Conservation (phyloP, 1,284 basidiomycete species). For the Puccinia coronata region DNA sequence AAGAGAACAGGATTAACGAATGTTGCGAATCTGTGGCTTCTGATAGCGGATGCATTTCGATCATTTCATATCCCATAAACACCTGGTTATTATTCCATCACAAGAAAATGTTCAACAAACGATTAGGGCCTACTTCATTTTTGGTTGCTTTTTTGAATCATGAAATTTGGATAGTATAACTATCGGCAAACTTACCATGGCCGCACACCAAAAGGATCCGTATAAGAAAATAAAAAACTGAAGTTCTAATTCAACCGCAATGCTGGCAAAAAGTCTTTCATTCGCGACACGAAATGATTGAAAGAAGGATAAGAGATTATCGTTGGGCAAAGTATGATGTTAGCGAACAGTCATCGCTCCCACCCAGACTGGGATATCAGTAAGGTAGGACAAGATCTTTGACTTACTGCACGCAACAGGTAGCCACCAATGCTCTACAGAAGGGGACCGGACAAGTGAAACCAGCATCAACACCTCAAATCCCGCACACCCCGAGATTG, state of each 20-base stretch:
- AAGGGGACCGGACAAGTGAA: not conserved
- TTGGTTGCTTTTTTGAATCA: too few relatives aligned
- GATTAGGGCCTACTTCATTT: not conserved
- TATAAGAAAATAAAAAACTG: slow-evolving; percentile 24
- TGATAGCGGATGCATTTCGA: slow-evolving; percentile 20
- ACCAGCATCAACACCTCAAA: too few relatives aligned
- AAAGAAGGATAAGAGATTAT: too few relatives aligned
- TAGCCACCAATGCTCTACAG: slow-evolving; percentile 27
- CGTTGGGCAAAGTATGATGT: too few relatives aligned
- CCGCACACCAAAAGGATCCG: slow-evolving; percentile 21
- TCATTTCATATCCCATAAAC: slow-evolving; percentile 37
- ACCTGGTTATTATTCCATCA: not conserved
- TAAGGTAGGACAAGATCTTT: not conserved
- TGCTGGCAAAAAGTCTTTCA: slow-evolving; percentile 38
- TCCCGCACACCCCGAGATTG: not conserved
- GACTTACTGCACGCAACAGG: slow-evolving; percentile 32
- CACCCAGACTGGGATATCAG: not conserved
- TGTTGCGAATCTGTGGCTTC: slow-evolving; percentile 20
- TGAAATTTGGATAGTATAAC: too few relatives aligned
- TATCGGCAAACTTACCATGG: slow-evolving; percentile 24
- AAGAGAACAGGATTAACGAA: slow-evolving; percentile 36
- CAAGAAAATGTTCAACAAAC: not conserved
- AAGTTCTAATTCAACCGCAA: slow-evolving; percentile 39
- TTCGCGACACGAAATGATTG: too few relatives aligned
- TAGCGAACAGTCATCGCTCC: too few relatives aligned